Base-by-base conservation (phyloP, 768 basidiomycete genomes). In the Kwoniella botswanensis region DNA sequence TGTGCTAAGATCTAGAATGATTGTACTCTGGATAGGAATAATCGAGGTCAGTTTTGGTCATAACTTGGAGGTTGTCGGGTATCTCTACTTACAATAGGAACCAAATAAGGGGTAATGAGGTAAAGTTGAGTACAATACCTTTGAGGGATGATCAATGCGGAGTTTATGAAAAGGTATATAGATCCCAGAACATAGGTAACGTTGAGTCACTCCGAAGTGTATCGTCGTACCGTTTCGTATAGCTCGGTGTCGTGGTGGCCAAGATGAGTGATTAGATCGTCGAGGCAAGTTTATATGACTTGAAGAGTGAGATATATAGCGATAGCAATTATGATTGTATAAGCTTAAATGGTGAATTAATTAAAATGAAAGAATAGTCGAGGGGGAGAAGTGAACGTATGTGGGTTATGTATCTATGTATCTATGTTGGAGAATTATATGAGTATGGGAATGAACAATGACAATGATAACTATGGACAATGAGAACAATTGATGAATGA, bases 371-470 rank as follows among this genome's bases (percentile, higher is more conserved):
- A 50, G 46, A 50, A 50, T 50, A 6, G 46, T 21, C 24, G 57
- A 58, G 26, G 18, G 29, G 21, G 26, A 17, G 21, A 26, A 35
- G 29, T 29, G 26, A 58, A 58, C 24, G 35, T 58, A 15, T 35
- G 18, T 13, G 21, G 46, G 42, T 61, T 13, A 21, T 43, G 59
- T 61, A 61, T 61, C 1, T n/a, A n/a, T 61, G 43, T 61, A 61
- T 61, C 35, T 61, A 61, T 61, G 4, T 9, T 29, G 11, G 9
- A 17, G 3, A 22, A 55, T 17, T 15, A 41, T 61, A 26, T 61
- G 21, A 9, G 35, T 26, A 43, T 42, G 42, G 18, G 12, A 17
- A 43, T 61, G 59, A 43, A 43, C 41, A 41, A 43, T 15, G 17
- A 61, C 43, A 12, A 61, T n/a, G 24, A 61, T 61, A 13, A 44